Evolutionary conservation across 345 rosid species (phyloP).

Genomic region (Cardamine chenopodiifolia): DNA sequence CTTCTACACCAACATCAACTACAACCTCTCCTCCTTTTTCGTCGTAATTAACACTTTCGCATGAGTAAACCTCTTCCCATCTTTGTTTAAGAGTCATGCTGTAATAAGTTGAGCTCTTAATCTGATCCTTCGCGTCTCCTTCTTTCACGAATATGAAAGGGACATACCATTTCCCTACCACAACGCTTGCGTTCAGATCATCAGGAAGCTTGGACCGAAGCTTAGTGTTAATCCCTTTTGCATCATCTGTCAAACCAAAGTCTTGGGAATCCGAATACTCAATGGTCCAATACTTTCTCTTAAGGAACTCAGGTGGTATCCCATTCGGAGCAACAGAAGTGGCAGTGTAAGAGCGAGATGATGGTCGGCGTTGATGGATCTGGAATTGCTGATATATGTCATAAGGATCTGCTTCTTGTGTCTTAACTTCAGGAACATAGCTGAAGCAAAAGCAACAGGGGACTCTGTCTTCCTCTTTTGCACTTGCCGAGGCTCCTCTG

Average conservation of each 20-base stretch:
- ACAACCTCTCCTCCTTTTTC: constrained; percentile 12
- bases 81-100: constrained; percentile 61
- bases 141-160: constrained; percentile 68
- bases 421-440: constrained; percentile 35
- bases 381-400: constrained; percentile 48
- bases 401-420: constrained; percentile 44
- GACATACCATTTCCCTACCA: constrained; percentile 70
- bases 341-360: constrained; percentile 33
- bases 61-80: constrained; percentile 55
- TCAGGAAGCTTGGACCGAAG: constrained; percentile 50
- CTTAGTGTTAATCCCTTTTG: constrained; percentile 49
- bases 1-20: constrained; percentile 41
- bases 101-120: constrained; percentile 49
- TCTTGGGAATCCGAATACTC: constrained; percentile 30
- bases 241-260: constrained; percentile 53
- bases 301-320: constrained; percentile 49
- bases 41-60: constrained; percentile 27
- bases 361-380: constrained; percentile 18
- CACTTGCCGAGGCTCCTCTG: constrained; percentile 50
- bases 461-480: constrained; percentile 41
- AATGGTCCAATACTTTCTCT: constrained; percentile 47
- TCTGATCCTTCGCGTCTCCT: constrained; percentile 40
- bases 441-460: constrained; percentile 44
- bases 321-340: constrained; percentile 55
- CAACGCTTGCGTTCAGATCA: constrained; percentile 25